Conservation (phyloP, 2,329 filamentous ascomycete genomes). For the Thielaviopsis euricoi region DNA sequence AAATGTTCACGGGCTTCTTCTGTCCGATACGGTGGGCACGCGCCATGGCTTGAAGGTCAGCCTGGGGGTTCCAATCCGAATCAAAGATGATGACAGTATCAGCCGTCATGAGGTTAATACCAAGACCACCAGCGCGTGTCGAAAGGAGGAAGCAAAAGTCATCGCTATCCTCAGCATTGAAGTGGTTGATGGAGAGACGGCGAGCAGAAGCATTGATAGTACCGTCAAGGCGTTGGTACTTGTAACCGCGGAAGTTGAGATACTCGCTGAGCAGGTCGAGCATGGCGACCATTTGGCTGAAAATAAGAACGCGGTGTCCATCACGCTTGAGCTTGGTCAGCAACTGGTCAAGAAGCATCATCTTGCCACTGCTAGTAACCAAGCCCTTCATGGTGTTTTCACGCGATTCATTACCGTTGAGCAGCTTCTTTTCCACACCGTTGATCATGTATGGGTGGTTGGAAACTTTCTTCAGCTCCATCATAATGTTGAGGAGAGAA, state of each 20-base stretch:
- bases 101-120: conserved; percentile 97
- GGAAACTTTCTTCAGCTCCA: conserved; percentile 98
- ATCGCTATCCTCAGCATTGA: conserved; percentile 88
- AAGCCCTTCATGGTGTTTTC: conserved; percentile 86
- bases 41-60: conserved; percentile 95
- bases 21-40: conserved; percentile 95
- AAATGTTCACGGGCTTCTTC: conserved; percentile 89
- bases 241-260: conserved; percentile 78
- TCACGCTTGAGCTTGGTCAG: conserved; percentile 85
- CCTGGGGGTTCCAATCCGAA: conserved; percentile 97
- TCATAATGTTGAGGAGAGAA: conserved; percentile 94
- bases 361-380: conserved; percentile 95
- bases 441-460: conserved; percentile 98
- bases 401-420: conserved; percentile 62
- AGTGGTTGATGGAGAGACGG: conserved; percentile 91
- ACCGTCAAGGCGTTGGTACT: conserved; percentile 87
- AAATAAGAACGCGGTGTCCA: conserved; percentile 89
- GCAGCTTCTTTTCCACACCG: conserved; percentile 76
- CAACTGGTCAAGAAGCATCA: conserved; percentile 97
- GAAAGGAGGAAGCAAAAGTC: conserved; percentile 96
- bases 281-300: conserved; percentile 99
- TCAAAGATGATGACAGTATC: conserved; percentile 97
- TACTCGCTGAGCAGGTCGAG: conserved; percentile 92
- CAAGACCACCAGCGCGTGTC: conserved; percentile 88
- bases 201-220: conserved; percentile 80